Evolutionary conservation across 768 basidiomycete genomes (phyloP), one percentile per base, ranked within the genome.

Genomic region (Xerocomus brunneocitrinus): DNA sequence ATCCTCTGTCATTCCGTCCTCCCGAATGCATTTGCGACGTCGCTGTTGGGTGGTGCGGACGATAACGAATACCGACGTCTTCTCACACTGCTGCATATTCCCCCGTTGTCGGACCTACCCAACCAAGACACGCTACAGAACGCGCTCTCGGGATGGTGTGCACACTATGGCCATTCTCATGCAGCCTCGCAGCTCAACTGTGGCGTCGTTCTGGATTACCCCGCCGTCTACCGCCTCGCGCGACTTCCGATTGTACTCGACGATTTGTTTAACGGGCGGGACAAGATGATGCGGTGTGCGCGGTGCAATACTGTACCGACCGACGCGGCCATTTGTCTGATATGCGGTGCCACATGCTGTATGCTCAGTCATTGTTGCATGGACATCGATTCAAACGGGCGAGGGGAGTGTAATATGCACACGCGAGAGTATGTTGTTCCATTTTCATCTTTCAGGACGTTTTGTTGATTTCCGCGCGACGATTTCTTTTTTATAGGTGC

Each of bases 331-430:
- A 83, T 99, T 2, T 99, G 97, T 67, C 68, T 98, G 56, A 76
- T 94, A 47, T 99, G 97, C 59, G 97, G 97, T 0, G 75, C 82
- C 45, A 84, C 87, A 13, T 83, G 89, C 9, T 98, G 97, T 65
- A 80, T 95, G 75, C 88, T 92, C 66, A 91, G 91, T 59, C 86
- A 94, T 57, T 99, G 97, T 64, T 99, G 97, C 67, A 74, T 77
- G 58, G 92, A 93, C 57, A 61, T 69, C 47, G 78, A 75, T 16
- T 74, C 78, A 14, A 74, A 58, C 24, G 73, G 74, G 38, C 75
- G 86, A 25, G 97, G 95, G 28, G 95, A 99, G 65, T 98, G 95
- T 68, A 99, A 98, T 67, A 82, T 89, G 77, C 97, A 98, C 66
- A 90, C 87, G 47, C 79, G 93, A 79, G 88, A 91, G 95, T 97